Conservation (phyloP, 2,329 filamentous ascomycete genomes). For the Coniella lustricola region DNA sequence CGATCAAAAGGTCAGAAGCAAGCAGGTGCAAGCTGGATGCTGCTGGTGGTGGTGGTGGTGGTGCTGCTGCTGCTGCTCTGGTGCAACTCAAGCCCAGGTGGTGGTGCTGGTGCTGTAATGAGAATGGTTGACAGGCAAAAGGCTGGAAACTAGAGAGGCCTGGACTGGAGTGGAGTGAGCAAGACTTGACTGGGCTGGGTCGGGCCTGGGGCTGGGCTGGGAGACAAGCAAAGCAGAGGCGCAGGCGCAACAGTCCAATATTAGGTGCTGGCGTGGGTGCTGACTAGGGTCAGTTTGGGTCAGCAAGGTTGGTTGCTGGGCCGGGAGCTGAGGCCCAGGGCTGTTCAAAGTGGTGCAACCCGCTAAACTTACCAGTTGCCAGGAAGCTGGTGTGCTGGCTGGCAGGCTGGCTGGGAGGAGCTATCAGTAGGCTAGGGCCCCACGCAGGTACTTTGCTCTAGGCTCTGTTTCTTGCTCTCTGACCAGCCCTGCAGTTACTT, state of each 20-base stretch:
- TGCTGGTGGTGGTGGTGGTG: not conserved
- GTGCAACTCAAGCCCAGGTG: no score
- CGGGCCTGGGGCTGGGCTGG: no score
- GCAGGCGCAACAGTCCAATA: not conserved
- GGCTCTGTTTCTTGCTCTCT: no score
- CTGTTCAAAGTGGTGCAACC: not conserved
- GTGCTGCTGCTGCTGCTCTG: no score
- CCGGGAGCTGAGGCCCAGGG: not conserved
- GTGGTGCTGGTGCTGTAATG: no score
- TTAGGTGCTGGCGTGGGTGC: conserved; percentile 2
- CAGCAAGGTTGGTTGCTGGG: not conserved
- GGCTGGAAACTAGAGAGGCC: not conserved
- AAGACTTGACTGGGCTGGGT: not conserved
- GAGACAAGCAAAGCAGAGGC: not conserved
- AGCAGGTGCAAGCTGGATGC: conserved; percentile 2
- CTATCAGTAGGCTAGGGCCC: no score
- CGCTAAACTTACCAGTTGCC: not conserved
- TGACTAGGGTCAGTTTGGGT: not conserved
- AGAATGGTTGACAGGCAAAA: conserved; percentile 1
- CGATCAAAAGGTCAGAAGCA: conserved; percentile 8
- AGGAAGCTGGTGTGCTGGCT: no score
- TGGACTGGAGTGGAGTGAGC: not conserved
- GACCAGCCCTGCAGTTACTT: no score
- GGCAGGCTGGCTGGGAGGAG: no score
- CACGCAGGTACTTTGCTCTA: no score